These are phyloP conservation scores for Cylindricascospora bacillispora DNA, from an alignment of 1,139 yeast genomes.

Conservation along the genomic window DNA sequence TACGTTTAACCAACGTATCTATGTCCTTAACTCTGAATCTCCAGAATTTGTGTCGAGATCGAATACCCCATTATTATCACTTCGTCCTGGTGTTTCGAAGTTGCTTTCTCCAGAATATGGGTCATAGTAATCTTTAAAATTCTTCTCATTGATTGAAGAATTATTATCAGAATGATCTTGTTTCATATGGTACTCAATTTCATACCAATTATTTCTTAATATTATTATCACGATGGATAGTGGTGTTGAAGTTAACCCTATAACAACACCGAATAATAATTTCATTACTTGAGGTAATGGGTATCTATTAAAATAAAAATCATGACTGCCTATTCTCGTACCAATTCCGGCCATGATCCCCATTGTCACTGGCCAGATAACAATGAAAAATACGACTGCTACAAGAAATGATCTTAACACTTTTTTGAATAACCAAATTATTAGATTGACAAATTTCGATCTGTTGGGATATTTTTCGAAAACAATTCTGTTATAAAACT, in stretches of 20 bases:
- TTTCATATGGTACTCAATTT: slow-evolving; percentile 1
- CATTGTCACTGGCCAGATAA: slow-evolving; percentile 19
- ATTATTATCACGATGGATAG: slow-evolving; percentile 10
- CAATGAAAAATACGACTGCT: slow-evolving; percentile 8
- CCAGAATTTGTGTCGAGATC: too few species aligned
- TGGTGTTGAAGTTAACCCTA: slow-evolving; percentile 13
- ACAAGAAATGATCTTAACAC: slow-evolving; percentile 10
- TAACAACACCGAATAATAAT: slow-evolving; percentile 12
- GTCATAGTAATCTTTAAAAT: too few species aligned
- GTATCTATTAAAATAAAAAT: slow-evolving; percentile 11
- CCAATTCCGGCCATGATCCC: slow-evolving; percentile 18
- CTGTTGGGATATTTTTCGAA: slow-evolving; percentile 7
- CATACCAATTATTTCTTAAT: slow-evolving; percentile 11
- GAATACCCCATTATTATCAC: too few species aligned
- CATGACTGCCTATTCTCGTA: slow-evolving; percentile 8
- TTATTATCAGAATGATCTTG: too few species aligned
- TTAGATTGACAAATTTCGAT: slow-evolving; percentile 7
- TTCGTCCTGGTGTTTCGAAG: too few species aligned
- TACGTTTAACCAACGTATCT: too few species aligned
- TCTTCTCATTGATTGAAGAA: too few species aligned
- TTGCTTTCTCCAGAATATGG: too few species aligned
- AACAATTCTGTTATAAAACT: neutral
- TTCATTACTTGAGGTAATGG: slow-evolving; percentile 16
- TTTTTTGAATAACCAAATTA: slow-evolving; percentile 11
- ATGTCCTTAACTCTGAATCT: too few species aligned